Conservation (phyloP, 1,284 basidiomycete species). For the Leccinum fuscescens region DNA sequence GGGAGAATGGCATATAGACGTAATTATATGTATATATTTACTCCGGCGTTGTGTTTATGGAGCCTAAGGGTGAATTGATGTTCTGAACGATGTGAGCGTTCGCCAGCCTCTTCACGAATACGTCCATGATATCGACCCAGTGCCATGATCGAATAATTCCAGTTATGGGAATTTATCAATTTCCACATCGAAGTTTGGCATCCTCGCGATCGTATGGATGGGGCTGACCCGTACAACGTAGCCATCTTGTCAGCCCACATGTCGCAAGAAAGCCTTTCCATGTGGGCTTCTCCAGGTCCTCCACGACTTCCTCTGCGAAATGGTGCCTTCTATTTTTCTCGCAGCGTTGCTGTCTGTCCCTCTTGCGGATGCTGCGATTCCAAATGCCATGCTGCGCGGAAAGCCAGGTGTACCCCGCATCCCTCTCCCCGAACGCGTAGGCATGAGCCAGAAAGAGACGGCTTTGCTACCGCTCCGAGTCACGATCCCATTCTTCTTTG, state of each 20-base stretch:
- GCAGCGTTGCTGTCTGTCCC: slow-evolving; percentile 8
- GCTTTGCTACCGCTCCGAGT: slow-evolving; percentile 13
- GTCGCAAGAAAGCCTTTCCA: not conserved
- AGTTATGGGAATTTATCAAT: not conserved
- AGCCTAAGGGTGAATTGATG: not conserved
- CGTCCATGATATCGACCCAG: not conserved
- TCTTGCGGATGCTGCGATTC: slow-evolving; percentile 21
- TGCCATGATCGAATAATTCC: not conserved
- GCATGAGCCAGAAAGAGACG: slow-evolving; percentile 21
- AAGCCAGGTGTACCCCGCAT: slow-evolving; percentile 15
- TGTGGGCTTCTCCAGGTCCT: not conserved
- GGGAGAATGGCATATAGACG: slow-evolving; percentile 59
- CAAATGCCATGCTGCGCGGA: slow-evolving; percentile 20
- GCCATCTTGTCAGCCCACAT: not conserved
- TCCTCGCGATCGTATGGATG: not conserved
- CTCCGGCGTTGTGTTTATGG: slow-evolving; percentile 21
- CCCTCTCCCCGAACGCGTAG: slow-evolving; percentile 5
- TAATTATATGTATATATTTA: slow-evolving; percentile 54
- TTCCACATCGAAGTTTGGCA: not conserved
- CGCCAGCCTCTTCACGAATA: not conserved
- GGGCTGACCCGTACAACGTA: not conserved
- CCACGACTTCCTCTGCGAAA: slow-evolving; percentile 3
- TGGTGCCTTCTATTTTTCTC: slow-evolving; percentile 11
- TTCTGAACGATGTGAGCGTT: not conserved
- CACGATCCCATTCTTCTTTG: slow-evolving; percentile 59